Evolutionary conservation across 164 flowering plant species (phyloP), one percentile per base, ranked within the genome.

Genomic region (Vitis cinerea): DNA sequence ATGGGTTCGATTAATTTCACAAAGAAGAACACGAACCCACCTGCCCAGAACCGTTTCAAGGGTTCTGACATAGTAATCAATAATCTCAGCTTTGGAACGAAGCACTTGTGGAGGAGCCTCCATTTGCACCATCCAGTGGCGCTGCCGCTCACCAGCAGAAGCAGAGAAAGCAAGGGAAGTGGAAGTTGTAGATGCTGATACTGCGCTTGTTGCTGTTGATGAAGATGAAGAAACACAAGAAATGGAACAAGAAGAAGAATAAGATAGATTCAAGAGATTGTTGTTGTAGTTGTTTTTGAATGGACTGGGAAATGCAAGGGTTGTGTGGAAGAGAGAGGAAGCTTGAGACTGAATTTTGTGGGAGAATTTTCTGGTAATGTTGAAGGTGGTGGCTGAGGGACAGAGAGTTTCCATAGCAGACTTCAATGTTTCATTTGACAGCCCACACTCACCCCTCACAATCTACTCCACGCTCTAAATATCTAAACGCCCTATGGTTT

Each of bases 111-210:
- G 84, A 58, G 93, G 91, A 6, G 64, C 72, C 58, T 88, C 88
- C 85, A 86, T 71, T 30, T 83, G 69, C 50, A 92, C 94, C 75
- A 83, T 79, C 96, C 96, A 92, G 66, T 84, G 80, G 57, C 37
- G 60, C 68, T 65, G 31, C 44, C 71, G 48, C 50, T 14, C 23
- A 12, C 8, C 44, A 30, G 72, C 62, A 8, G 78, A 55, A 48
- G 80, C 50, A 16, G 74, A 16, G 1, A 68, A 56, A 72, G 71
- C 48, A 48, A 61, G 19, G 12, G 69, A 66, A 60, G 49, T 57
- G 3, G 70, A 64, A 50, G 78, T 13, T 4, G 76, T 57, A 13
- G 68, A 27, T 31, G 72, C 48, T 57, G 74, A 48, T 7, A 78
- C 27, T 59, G 80, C 62, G 9, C 50, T 19, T 31, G 74, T 55